Evolutionary conservation across 371 early-diverging fungal species (phyloP).

Genomic region (Apophysomyces ossiformis): DNA sequence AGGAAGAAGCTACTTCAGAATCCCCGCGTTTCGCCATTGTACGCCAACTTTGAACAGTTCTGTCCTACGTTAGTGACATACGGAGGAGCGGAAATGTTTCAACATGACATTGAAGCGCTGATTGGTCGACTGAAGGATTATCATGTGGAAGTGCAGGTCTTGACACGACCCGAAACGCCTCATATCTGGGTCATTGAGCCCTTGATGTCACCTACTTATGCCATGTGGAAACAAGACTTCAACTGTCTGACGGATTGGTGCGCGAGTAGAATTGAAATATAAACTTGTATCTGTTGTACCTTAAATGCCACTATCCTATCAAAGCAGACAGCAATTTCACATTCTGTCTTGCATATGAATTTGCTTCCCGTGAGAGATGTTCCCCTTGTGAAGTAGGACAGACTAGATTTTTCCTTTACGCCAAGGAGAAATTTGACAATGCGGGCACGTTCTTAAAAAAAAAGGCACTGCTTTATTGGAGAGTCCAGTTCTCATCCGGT

Average conservation of each 20-base stretch:
- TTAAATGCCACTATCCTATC: no score
- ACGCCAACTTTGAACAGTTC: conserved; percentile 27
- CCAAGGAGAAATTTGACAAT: no score
- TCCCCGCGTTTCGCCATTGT: conserved; percentile 31
- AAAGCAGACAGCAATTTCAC: no score
- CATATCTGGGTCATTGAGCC: conserved; percentile 37
- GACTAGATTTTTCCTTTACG: no score
- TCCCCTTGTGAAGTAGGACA: no score
- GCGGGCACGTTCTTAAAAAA: no score
- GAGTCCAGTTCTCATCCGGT: no score
- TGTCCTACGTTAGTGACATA: conserved; percentile 36
- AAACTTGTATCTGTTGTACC: not conserved
- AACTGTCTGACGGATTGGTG: conserved; percentile 26
- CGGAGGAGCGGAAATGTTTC: conserved; percentile 35
- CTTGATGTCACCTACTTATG: conserved; percentile 18
- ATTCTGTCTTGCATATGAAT: no score
- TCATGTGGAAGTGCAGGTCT: conserved; percentile 32
- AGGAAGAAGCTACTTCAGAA: conserved; percentile 16
- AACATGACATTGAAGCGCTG: conserved; percentile 28
- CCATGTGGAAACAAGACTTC: conserved; percentile 23
- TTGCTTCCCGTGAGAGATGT: no score
- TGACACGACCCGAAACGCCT: conserved; percentile 26
- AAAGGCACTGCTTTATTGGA: no score
- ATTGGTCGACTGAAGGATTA: conserved; percentile 26
- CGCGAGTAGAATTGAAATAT: conserved; percentile 15